Conservation (phyloP, 2,329 filamentous ascomycete species). For the Arthroderma sp. region DNA sequence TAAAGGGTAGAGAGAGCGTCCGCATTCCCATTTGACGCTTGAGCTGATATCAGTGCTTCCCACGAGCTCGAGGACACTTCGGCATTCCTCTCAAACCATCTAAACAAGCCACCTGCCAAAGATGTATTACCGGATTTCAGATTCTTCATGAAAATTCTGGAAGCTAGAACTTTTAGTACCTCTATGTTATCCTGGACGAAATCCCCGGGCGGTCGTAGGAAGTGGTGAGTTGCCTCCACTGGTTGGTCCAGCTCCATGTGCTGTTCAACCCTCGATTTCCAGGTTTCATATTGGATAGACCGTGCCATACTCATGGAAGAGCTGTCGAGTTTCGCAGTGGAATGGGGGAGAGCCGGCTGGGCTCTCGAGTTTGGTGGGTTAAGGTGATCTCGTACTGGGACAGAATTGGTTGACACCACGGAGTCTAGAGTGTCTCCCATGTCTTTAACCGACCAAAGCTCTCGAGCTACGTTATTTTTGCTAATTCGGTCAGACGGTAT, state of each 20-base stretch:
- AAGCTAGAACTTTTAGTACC: slow-evolving; percentile 21
- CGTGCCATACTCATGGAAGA: neutral
- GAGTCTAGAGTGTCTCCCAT: neutral
- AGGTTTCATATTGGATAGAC: neutral
- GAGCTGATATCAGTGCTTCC: slow-evolving; percentile 26
- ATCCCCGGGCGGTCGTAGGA: slow-evolving; percentile 18
- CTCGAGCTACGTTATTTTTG: neutral
- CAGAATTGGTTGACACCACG: too few species aligned
- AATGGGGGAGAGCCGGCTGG: neutral
- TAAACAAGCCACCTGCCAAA: slow-evolving; percentile 28
- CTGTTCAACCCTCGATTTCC: slow-evolving; percentile 7
- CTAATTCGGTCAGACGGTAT: neutral
- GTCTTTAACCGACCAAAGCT: neutral
- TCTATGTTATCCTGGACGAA: slow-evolving; percentile 11
- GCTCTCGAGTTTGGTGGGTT: neutral
- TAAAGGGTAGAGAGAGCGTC: slow-evolving; percentile 29
- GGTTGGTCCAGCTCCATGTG: slow-evolving; percentile 21
- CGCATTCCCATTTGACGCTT: slow-evolving; percentile 23
- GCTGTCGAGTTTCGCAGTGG: neutral
- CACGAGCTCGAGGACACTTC: slow-evolving; percentile 25
- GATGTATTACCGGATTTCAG: slow-evolving; percentile 28
- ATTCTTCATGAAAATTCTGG: slow-evolving; percentile 26
- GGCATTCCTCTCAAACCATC: slow-evolving; percentile 24
- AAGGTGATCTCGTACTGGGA: neutral
- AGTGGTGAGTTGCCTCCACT: slow-evolving; percentile 29